Conservation (phyloP, 257 asterid genomes). For the Primulina eburnea region DNA sequence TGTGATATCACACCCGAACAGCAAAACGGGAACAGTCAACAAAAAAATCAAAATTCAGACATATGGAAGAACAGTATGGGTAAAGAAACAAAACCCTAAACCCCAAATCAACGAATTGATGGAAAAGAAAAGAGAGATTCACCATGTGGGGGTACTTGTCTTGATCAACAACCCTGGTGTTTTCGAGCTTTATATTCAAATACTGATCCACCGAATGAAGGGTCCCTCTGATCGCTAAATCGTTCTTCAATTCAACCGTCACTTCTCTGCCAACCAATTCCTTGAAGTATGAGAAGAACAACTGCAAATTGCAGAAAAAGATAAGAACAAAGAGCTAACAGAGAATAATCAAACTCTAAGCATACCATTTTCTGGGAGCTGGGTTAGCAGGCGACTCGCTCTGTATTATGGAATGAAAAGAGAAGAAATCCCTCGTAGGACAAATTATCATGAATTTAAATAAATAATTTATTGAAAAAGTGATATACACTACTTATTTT, state of each 20-base stretch:
- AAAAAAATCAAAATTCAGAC: too few species aligned
- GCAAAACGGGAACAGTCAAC: background rate
- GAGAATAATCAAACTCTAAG: background rate
- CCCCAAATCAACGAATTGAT: background rate
- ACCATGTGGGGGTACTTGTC: conserved; percentile 98
- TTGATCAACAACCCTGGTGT: conserved; percentile 89
- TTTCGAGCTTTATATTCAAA: conserved; percentile 93
- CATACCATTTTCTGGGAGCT: background rate
- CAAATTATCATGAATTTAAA: too few species aligned
- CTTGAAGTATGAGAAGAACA: conserved; percentile 98
- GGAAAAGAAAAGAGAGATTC: conserved; percentile 8
- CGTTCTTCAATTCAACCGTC: conserved; percentile 94
- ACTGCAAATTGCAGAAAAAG: conserved; percentile 42
- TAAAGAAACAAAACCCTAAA: conserved; percentile 25
- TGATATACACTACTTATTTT: too few species aligned
- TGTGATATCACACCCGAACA: too few species aligned
- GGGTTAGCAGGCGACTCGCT: background rate
- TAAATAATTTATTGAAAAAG: too few species aligned
- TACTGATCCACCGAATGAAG: conserved; percentile 98
- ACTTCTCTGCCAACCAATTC: conserved; percentile 97
- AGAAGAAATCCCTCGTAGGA: too few species aligned
- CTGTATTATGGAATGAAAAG: too few species aligned
- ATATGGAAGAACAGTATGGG: background rate
- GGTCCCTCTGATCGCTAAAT: conserved; percentile 88
- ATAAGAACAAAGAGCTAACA: background rate